Evolutionary conservation across 2,329 filamentous ascomycete species (phyloP).

Genomic region (Arthroderma uncinatum): DNA sequence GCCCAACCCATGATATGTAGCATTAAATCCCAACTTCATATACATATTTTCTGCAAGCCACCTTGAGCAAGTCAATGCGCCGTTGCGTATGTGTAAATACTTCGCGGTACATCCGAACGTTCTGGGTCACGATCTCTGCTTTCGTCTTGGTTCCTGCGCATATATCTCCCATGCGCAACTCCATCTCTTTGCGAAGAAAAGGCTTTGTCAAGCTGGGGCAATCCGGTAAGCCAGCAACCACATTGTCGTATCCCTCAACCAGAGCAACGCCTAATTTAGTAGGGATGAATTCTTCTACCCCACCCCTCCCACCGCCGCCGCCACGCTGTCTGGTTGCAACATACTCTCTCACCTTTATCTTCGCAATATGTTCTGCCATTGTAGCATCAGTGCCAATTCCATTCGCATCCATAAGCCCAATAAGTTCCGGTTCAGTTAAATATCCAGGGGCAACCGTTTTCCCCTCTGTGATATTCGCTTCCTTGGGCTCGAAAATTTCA

Average conservation of each 20-base stretch:
- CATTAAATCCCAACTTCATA: constrained; percentile 20
- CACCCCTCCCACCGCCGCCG: constrained; percentile 29
- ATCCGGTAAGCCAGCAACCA: constrained; percentile 66
- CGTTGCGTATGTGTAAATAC: constrained; percentile 75
- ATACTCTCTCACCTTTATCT: constrained; percentile 84
- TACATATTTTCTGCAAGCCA: constrained; percentile 49
- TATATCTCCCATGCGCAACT: constrained; percentile 90
- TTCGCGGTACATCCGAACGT: constrained; percentile 71
- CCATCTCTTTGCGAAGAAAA: constrained; percentile 95
- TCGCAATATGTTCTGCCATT: constrained; percentile 97
- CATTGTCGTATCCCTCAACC: constrained; percentile 87
- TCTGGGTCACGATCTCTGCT: constrained; percentile 66
- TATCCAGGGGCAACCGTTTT: constrained; percentile 76
- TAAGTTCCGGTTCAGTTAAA: constrained; percentile 88
- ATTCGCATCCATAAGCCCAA: constrained; percentile 95
- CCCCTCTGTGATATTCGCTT: constrained; percentile 83
- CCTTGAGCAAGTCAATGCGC: constrained; percentile 54
- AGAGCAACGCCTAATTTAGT: constrained; percentile 83
- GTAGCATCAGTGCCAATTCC: constrained; percentile 97
- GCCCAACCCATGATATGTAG: neutral
- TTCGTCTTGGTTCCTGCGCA: constrained; percentile 74
- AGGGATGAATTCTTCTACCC: constrained; percentile 77
- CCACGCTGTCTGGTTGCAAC: constrained; percentile 54
- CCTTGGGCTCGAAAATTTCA: constrained; percentile 75
- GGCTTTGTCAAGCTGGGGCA: constrained; percentile 73